Base-by-base conservation (phyloP, 2,329 filamentous ascomycete species). In the Penicillium sp. region DNA sequence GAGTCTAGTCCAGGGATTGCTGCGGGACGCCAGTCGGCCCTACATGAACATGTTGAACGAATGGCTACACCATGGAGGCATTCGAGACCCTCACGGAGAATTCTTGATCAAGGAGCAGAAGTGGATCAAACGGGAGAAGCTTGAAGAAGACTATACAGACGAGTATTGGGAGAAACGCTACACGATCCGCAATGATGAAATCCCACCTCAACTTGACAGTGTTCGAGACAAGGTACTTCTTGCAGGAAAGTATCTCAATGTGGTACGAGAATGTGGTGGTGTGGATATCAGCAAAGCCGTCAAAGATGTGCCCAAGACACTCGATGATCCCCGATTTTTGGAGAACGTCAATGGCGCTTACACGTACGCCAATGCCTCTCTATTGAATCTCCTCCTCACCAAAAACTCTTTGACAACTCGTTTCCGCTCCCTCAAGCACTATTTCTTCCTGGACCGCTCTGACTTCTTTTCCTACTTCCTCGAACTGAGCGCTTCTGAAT, bases 11-110 rank as follows among this genome's bases (percentile, higher is more conserved):
- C 95, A 91, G 11, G 89, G 88, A 3, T 77, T 99, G 27, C 76
- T 99, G 43, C 84, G 91, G 55, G 93, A 98, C 74, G 89, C 93
- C 1, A 97, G 93, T 68, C 86, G 89, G 54, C 95, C 95, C 0
- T 99, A 99, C 72, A 97, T 98, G 93, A 84, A 85, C 43, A 99
- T 99, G 95, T 79, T 99, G 59, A 99, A 99, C 69, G 93, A 98
- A 73, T 99, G 95, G 95, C 80, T 99, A 16, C 95, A 99, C 70
- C 93, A 96, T 69, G 95, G 95, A 39, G 91, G 89, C 49, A 98
- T 99, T 74, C 91, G 90, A 68, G 95, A 99, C 72, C 91, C 93
- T 0, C 93, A 98, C 72, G 85, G 88, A 1, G 95, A 99, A 73
- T 99, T 99, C 65, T 78, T 99, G 52, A 88, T 99, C 70, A 96